Conservation (phyloP, 1,284 basidiomycete genomes). For the Marasmius oreades region DNA sequence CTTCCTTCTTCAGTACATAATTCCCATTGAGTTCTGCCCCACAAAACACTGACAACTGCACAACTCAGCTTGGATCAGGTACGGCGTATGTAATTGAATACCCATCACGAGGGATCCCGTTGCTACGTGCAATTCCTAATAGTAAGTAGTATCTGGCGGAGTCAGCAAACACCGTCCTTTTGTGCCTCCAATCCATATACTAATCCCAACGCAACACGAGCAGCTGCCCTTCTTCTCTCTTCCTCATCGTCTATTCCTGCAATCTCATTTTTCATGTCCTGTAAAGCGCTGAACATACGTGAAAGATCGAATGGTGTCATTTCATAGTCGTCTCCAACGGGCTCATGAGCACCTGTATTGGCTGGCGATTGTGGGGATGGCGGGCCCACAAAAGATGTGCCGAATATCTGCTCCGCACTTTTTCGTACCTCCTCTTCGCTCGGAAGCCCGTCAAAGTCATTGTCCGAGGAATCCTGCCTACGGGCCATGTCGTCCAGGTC, state of each 20-base stretch:
- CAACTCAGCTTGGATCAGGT: too few species aligned
- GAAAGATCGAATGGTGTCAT: constrained; percentile 58
- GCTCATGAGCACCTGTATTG: constrained; percentile 21
- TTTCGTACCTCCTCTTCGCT: constrained; percentile 48
- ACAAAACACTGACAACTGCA: too few species aligned
- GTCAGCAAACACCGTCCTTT: neutral
- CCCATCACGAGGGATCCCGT: too few species aligned
- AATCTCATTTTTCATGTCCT: constrained; percentile 73
- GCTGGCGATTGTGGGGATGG: constrained; percentile 7
- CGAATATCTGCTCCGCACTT: constrained; percentile 56
- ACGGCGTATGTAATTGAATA: too few species aligned
- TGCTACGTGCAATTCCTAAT: too few species aligned
- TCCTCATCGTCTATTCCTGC: constrained; percentile 59
- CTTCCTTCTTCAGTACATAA: too few species aligned
- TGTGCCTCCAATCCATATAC: constrained; percentile 58
- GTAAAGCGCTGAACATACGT: constrained; percentile 56
- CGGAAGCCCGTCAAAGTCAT: constrained; percentile 42
- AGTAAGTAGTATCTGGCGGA: too few species aligned
- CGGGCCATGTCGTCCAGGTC: constrained; percentile 26
- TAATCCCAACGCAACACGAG: constrained; percentile 67
- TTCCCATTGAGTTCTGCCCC: too few species aligned
- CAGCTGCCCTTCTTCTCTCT: constrained; percentile 64
- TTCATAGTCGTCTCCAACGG: constrained; percentile 32
- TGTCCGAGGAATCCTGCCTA: constrained; percentile 20
- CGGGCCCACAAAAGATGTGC: constrained; percentile 20